These are phyloP conservation scores for Penstemon newberryi DNA, from an alignment of 257 asterid genomes.

Conservation along the genomic window DNA sequence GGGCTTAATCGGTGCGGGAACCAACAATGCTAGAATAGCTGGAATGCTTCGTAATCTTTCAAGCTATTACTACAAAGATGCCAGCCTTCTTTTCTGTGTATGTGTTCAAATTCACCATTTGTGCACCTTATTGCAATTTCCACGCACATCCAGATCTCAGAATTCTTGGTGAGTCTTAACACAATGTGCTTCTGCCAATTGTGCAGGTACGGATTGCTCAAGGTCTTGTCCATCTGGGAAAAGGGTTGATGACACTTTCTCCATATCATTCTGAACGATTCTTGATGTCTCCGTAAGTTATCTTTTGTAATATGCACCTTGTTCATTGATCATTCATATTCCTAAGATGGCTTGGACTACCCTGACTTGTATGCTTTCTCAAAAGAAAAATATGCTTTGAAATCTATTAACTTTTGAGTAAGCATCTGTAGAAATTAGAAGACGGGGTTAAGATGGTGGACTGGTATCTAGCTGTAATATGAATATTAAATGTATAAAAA, in stretches of 20 bases:
- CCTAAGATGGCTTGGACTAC: too few species aligned
- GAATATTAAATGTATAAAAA: too few species aligned
- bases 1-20: conserved; percentile 98
- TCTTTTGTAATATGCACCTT: background rate
- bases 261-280: conserved; percentile 90
- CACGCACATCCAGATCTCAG: background rate
- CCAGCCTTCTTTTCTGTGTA: conserved; percentile 94
- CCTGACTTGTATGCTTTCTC: too few species aligned
- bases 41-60: conserved; percentile 98
- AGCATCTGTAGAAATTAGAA: too few species aligned
- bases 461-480: too few species aligned
- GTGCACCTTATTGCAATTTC: background rate
- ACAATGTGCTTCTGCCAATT: conserved; percentile 10
- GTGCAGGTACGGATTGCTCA: conserved; percentile 96
- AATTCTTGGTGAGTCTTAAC: background rate
- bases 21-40: conserved; percentile 98
- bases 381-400: too few species aligned
- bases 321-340: background rate
- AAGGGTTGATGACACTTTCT: conserved; percentile 82
- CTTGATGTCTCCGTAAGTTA: conserved; percentile 77
- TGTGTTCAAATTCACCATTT: conserved; percentile 28
- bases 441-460: too few species aligned
- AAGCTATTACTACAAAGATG: conserved; percentile 95
- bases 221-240: conserved; percentile 91
- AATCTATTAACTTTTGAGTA: too few species aligned